Evolutionary conservation across 179 eudicot species (phyloP).

Genomic region (Silene coronaria): DNA sequence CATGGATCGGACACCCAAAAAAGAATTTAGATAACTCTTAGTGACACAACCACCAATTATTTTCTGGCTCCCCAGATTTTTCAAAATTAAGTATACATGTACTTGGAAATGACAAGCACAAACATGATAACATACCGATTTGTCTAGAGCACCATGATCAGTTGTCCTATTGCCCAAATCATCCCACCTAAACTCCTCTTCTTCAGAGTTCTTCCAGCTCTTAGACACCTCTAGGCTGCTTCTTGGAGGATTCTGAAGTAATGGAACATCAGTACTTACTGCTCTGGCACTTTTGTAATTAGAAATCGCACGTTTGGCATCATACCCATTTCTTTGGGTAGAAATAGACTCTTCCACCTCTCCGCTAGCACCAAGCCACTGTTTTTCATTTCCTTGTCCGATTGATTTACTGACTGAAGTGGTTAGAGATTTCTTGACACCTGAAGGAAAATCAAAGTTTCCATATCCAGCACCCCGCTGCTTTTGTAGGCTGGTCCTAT

Average conservation of each 20-base stretch:
- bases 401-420: constrained; percentile 41
- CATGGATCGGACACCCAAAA: neutral
- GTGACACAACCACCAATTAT: neutral
- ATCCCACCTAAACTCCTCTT: constrained; percentile 92
- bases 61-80: constrained; percentile 9
- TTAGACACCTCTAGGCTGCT: constrained; percentile 40
- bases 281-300: constrained; percentile 33
- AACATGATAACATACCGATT: constrained; percentile 43
- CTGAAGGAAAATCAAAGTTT: constrained; percentile 48
- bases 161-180: constrained; percentile 47
- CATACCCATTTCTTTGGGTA: constrained; percentile 57
- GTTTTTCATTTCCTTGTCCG: constrained; percentile 46
- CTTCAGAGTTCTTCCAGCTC: constrained; percentile 93
- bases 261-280: constrained; percentile 29
- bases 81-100: constrained; percentile 8
- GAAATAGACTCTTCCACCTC: constrained; percentile 41
- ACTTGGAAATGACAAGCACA: constrained; percentile 8
- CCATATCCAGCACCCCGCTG: constrained; percentile 40
- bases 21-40: neutral
- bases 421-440: constrained; percentile 40
- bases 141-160: constrained; percentile 41
- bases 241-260: constrained; percentile 38
- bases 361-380: constrained; percentile 54
- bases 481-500: constrained; percentile 46
- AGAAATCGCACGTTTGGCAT: constrained; percentile 40